Conservation (phyloP, 2,329 filamentous ascomycete species). For the Scleromitrula shiraiana region DNA sequence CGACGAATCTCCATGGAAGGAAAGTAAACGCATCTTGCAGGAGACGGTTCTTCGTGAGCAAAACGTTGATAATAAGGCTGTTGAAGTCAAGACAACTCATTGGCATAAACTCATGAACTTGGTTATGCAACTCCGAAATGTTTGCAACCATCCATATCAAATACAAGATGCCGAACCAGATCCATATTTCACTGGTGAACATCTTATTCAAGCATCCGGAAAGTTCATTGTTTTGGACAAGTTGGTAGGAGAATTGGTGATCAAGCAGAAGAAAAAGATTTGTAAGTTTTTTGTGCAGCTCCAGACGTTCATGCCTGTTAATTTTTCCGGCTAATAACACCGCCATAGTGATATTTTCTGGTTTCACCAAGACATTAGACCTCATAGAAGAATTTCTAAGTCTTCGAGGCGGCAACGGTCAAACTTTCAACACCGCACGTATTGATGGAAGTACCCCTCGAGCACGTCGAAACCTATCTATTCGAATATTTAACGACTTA, state of each 20-base stretch:
- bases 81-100: conserved; percentile 26
- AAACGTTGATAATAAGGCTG: conserved; percentile 13
- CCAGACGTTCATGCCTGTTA: too few relatives aligned
- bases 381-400: conserved; percentile 83
- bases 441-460: conserved; percentile 76
- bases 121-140: conserved; percentile 87
- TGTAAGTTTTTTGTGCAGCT: too few relatives aligned
- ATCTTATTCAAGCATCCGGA: conserved; percentile 80
- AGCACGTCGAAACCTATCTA: conserved; percentile 83
- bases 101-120: conserved; percentile 73
- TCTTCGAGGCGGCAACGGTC: conserved; percentile 40
- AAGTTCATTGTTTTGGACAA: conserved; percentile 79
- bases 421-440: conserved; percentile 65
- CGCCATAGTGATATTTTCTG: conserved; percentile 71
- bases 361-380: conserved; percentile 82
- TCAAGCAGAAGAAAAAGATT: conserved; percentile 62
- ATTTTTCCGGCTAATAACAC: conserved; percentile 1
- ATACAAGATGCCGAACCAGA: conserved; percentile 25
- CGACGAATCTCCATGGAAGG: conserved; percentile 39
- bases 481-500: conserved; percentile 87
- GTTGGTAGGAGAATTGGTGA: conserved; percentile 72
- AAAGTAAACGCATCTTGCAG: conserved; percentile 36
- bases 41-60: conserved; percentile 33
- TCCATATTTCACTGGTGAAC: conserved; percentile 66
- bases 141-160: conserved; percentile 75